These are phyloP conservation scores for Echria macrotheca DNA, from an alignment of 495 filamentous ascomycete species.

Conservation along the genomic window DNA sequence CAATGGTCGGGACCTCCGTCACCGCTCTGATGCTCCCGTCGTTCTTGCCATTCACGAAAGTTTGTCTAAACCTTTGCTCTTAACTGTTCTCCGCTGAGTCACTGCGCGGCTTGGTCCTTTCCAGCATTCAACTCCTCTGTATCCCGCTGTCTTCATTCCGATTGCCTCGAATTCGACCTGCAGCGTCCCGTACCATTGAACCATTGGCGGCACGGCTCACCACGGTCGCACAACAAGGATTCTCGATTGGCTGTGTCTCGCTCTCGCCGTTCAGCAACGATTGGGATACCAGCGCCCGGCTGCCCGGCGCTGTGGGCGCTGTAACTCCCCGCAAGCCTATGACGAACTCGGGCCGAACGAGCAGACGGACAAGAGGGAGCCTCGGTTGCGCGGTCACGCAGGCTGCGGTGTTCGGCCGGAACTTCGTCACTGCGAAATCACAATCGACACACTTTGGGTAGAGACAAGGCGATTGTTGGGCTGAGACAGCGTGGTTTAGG, in stretches of 20 bases:
- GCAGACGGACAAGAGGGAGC: neutral
- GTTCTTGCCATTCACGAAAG: slow-evolving; percentile 5
- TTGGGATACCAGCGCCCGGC: neutral
- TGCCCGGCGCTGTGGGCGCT: neutral
- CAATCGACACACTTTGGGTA: neutral
- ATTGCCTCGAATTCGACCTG: too few species aligned
- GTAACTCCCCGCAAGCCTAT: slow-evolving; percentile 4
- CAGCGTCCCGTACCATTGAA: too few species aligned
- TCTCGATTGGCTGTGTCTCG: slow-evolving; percentile 6
- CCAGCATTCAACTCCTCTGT: neutral
- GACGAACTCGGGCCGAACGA: neutral
- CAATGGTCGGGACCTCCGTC: slow-evolving; percentile 5
- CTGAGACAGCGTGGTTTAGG: neutral
- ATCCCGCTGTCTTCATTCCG: too few species aligned
- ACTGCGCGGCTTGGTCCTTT: neutral
- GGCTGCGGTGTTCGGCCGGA: neutral
- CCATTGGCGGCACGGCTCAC: too few species aligned
- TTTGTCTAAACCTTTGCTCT: too few species aligned
- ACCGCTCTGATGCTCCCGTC: slow-evolving; percentile 9
- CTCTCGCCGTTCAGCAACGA: neutral
- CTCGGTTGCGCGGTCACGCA: neutral
- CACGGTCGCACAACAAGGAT: slow-evolving; percentile 9
- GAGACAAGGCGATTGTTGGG: slow-evolving; percentile 1
- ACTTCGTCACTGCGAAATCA: too few species aligned
- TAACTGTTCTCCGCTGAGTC: too few species aligned